phyloP scores from a whole-genome alignment of 2,329 filamentous ascomycete species.

The Aspergillus sojae region DNA sequence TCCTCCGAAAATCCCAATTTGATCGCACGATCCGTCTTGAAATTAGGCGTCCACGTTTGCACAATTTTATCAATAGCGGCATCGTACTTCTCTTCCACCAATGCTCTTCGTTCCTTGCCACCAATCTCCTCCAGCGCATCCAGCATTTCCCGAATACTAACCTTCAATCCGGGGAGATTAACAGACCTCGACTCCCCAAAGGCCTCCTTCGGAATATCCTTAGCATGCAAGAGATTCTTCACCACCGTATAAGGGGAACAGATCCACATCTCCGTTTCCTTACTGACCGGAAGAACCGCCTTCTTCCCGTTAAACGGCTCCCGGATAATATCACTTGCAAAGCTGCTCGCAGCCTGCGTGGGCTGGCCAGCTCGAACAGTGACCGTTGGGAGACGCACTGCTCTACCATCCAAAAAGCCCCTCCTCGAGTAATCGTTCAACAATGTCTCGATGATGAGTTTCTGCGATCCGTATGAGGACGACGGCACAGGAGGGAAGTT shows the following conservation, averaged over 20 bases:
- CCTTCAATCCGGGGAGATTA: conserved; percentile 58
- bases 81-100: conserved; percentile 59
- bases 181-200: conserved; percentile 58
- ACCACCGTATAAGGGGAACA: conserved; percentile 59
- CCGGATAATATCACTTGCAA: conserved; percentile 56
- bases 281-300: conserved; percentile 54
- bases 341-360: conserved; percentile 55
- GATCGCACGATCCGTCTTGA: conserved; percentile 58
- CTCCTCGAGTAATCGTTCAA: conserved; percentile 56
- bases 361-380: conserved; percentile 55
- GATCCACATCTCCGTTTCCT: conserved; percentile 60
- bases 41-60: conserved; percentile 62
- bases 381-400: conserved; percentile 55
- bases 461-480: conserved; percentile 56
- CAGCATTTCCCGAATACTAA: conserved; percentile 63
- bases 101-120: conserved; percentile 56
- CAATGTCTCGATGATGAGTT: conserved; percentile 53
- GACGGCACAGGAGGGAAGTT: conserved; percentile 52
- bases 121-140: conserved; percentile 60
- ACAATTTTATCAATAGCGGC: conserved; percentile 59
- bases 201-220: conserved; percentile 52
- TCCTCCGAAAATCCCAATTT: conserved; percentile 50
- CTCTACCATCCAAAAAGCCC: conserved; percentile 51
- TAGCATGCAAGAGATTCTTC: conserved; percentile 57
- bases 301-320: conserved; percentile 56